Percentiles rank a stretch among this genome's conserved stretches.
Evolutionary conservation across 2,329 filamentous ascomycete genomes (phyloP).

Genomic region (Colletotrichum sp.): DNA sequence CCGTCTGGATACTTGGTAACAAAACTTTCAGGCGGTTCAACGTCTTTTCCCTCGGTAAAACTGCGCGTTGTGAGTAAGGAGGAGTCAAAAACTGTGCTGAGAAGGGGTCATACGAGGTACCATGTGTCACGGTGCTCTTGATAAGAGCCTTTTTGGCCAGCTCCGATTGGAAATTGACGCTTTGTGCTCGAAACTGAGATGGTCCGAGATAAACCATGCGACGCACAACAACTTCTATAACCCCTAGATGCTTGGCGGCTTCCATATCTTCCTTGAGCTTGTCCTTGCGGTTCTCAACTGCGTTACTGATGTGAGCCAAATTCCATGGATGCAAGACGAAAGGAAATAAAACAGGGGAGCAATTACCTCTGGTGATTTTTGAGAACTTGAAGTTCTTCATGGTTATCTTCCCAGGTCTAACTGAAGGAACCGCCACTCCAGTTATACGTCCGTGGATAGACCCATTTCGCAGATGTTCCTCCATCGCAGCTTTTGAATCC

Average conservation of each 20-base stretch:
- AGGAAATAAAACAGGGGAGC: too few species aligned
- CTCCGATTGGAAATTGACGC: neutral
- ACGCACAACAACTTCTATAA: neutral
- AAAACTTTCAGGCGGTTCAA: too few species aligned
- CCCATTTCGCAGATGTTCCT: neutral
- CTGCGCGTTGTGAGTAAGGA: neutral
- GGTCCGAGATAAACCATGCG: too few species aligned
- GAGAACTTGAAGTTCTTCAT: neutral
- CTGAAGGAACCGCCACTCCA: accelerated
- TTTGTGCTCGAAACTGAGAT: too few species aligned
- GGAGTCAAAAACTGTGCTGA: too few species aligned
- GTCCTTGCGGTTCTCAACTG: neutral
- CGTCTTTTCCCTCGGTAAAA: neutral
- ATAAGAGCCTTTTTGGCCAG: neutral
- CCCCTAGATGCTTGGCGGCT: neutral
- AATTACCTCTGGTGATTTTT: neutral
- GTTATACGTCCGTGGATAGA: accelerated
- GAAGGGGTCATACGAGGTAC: neutral
- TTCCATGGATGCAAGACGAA: too few species aligned
- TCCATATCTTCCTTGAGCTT: neutral
- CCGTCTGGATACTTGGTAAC: neutral
- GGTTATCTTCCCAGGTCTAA: accelerated
- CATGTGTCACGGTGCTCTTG: neutral
- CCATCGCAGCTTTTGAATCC: too few species aligned
- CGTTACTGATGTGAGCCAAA: accelerated